Evolutionary conservation across 106 monocot species (phyloP).

Genomic region (Dioscorea zingiberensis): DNA sequence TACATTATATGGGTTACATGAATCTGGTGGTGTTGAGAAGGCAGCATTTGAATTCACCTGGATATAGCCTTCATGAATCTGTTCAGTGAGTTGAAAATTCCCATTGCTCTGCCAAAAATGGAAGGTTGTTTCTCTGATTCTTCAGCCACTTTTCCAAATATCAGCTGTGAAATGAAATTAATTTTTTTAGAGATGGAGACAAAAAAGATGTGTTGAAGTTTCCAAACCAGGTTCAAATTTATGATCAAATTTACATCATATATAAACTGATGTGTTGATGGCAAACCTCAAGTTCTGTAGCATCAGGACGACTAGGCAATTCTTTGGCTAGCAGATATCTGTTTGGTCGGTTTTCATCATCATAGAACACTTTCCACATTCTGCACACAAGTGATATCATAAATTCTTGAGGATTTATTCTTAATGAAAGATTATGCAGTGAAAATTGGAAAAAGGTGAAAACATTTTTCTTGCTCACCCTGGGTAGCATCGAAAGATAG

Average conservation of each 20-base stretch:
- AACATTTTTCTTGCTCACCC: constrained; percentile 50
- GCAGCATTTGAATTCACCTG: constrained; percentile 20
- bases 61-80: constrained; percentile 80
- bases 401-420: too few species aligned
- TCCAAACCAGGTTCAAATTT: background rate
- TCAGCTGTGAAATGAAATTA: constrained; percentile 34
- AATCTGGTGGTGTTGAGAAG: too few species aligned
- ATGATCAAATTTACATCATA: background rate
- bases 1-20: background rate
- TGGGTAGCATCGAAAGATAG: constrained; percentile 91
- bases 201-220: background rate
- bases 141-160: constrained; percentile 54
- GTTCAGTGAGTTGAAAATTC: constrained; percentile 52
- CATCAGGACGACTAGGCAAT: constrained; percentile 65
- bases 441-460: too few species aligned
- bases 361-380: constrained; percentile 95
- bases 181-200: background rate
- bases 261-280: background rate
- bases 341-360: constrained; percentile 77
- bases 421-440: too few species aligned
- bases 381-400: constrained; percentile 29
- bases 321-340: constrained; percentile 87
- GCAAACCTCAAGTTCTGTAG: constrained; percentile 78
- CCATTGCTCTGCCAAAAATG: constrained; percentile 45
- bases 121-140: constrained; percentile 50